These are phyloP conservation scores for Closterium sp. DNA, from an alignment of 139 green algal genomes.

Conservation along the genomic window DNA sequence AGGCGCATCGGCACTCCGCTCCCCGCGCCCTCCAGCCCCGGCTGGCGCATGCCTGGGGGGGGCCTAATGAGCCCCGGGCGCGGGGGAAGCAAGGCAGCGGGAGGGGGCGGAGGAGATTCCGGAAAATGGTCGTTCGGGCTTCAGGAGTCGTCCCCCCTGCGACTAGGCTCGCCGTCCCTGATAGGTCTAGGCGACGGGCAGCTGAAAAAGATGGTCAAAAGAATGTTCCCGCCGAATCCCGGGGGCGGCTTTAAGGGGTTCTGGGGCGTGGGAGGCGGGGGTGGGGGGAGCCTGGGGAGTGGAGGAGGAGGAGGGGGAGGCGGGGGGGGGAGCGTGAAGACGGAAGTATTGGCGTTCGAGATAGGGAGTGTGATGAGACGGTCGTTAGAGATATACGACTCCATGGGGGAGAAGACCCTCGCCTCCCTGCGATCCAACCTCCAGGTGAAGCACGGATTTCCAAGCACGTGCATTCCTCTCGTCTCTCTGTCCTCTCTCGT, in stretches of 20 bases:
- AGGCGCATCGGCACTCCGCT: not conserved
- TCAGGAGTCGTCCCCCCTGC: not conserved
- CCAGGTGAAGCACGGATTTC: not conserved
- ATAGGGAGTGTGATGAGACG: conserved; percentile 5
- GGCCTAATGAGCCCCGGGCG: not conserved
- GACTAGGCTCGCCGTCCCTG: not conserved
- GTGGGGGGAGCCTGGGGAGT: not conserved
- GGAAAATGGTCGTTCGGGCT: not conserved
- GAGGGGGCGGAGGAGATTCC: not conserved
- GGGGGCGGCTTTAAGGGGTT: not conserved
- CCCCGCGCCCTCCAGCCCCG: not conserved
- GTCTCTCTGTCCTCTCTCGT: not conserved
- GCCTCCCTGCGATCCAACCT: conserved; percentile 3
- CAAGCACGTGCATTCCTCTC: too few species aligned
- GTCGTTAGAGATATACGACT: not conserved
- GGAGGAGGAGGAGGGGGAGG: not conserved
- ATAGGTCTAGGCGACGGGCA: not conserved
- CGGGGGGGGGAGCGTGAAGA: not conserved
- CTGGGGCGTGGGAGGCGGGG: not conserved
- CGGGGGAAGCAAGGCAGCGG: not conserved
- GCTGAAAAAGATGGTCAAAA: not conserved
- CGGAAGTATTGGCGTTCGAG: not conserved
- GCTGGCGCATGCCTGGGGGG: not conserved
- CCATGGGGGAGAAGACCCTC: not conserved
- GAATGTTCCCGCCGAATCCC: not conserved